Conservation (phyloP, 257 asterid species). For the Petunia axillaris region DNA sequence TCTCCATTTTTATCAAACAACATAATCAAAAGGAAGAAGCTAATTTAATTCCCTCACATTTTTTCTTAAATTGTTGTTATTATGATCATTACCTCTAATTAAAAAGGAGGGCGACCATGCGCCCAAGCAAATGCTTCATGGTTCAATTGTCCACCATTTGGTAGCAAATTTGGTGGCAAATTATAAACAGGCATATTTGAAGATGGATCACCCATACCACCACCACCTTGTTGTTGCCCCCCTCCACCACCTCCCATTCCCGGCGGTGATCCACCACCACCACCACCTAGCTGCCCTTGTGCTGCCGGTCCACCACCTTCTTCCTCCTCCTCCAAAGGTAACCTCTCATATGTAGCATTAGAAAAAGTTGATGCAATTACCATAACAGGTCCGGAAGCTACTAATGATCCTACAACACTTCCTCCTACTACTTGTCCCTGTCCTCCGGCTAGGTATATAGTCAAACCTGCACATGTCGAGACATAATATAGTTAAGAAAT, state of each 20-base stretch:
- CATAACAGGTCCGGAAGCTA: constrained; percentile 73
- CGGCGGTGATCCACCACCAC: constrained; percentile 39
- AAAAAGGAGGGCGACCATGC: constrained; percentile 61
- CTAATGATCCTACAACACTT: constrained; percentile 60
- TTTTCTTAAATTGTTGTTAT: background rate
- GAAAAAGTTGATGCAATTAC: constrained; percentile 69
- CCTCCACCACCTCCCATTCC: constrained; percentile 39
- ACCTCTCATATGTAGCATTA: constrained; percentile 67
- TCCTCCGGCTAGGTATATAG: constrained; percentile 62
- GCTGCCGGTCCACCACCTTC: constrained; percentile 32
- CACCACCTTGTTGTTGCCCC: constrained; percentile 34
- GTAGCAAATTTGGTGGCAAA: constrained; percentile 46
- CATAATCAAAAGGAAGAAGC: background rate
- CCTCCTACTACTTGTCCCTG: constrained; percentile 78
- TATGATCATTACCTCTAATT: constrained; percentile 30
- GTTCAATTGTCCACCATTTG: constrained; percentile 49
- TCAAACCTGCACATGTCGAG: constrained; percentile 37
- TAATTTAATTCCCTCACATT: background rate
- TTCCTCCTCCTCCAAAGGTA: constrained; percentile 65
- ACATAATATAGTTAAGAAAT: constrained; percentile 14
- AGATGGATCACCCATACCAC: constrained; percentile 49
- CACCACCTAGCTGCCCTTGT: constrained; percentile 36
- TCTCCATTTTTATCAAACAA: constrained; percentile 20
- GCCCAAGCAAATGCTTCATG: constrained; percentile 61
- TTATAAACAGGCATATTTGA: constrained; percentile 38